phyloP scores from a whole-genome alignment of 2,329 filamentous ascomycete genomes.

The Colletotrichum eleusines region DNA sequence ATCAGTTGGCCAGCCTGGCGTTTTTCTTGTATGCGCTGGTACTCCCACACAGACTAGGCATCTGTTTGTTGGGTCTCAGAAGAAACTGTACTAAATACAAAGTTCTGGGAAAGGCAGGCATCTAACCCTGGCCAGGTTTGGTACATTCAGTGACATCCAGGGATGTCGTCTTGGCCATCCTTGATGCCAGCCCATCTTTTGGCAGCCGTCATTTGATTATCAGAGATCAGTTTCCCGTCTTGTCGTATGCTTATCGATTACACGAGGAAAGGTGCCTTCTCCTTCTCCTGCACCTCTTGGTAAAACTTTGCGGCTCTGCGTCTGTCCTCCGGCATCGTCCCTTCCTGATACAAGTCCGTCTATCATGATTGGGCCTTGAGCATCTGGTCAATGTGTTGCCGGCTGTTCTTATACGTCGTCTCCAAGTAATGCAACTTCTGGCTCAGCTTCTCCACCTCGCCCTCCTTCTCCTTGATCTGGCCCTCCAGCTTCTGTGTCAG shows the following conservation, averaged over 20 bases:
- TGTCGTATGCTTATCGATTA: neutral
- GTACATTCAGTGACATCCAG: neutral
- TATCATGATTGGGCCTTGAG: slow-evolving; percentile 57
- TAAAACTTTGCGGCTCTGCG: too few relatives aligned
- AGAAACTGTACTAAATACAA: neutral
- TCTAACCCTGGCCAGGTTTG: neutral
- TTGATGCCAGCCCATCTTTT: neutral
- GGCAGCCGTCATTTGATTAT: neutral
- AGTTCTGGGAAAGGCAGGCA: neutral
- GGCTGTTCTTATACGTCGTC: slow-evolving; percentile 94
- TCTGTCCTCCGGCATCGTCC: neutral
- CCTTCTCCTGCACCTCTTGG: neutral
- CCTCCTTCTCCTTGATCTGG: slow-evolving; percentile 80
- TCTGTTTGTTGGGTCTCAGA: neutral
- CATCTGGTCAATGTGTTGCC: slow-evolving; percentile 90
- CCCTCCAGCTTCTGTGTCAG: slow-evolving; percentile 81
- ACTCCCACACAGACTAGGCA: neutral
- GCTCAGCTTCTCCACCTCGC: slow-evolving; percentile 82
- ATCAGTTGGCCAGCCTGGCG: neutral
- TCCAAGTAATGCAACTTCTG: slow-evolving; percentile 95
- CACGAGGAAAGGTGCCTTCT: too few relatives aligned
- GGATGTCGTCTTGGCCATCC: neutral
- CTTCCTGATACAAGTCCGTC: neutral
- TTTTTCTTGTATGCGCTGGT: too few relatives aligned
- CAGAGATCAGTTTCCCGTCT: neutral